A percentile compares a stretch with the other conserved stretches of the same genome.
These are phyloP conservation scores for Nicotiana otophora DNA, from an alignment of 257 asterid genomes.

Conservation along the genomic window DNA sequence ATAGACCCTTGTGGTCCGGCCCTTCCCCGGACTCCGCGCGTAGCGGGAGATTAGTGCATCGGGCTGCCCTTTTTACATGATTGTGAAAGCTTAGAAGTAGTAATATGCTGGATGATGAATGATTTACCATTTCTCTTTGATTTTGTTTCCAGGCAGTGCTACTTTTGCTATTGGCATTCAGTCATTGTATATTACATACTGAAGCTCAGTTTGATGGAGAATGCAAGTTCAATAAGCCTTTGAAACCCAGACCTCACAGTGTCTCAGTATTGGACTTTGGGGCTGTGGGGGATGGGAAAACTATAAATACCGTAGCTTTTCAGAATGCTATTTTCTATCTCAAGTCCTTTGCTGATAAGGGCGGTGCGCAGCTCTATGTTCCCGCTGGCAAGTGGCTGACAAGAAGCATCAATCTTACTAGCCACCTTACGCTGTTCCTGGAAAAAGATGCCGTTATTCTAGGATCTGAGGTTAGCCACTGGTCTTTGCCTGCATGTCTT, in stretches of 20 bases:
- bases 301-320: slow-evolving; percentile 79
- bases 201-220: slow-evolving; percentile 47
- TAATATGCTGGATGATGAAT: background rate
- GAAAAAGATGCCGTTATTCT: slow-evolving; percentile 86
- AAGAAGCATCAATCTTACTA: slow-evolving; percentile 83
- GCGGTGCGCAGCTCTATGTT: slow-evolving; percentile 97
- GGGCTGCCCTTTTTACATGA: too few relatives aligned
- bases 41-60: too few relatives aligned
- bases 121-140: slow-evolving; percentile 10
- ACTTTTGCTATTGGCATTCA: slow-evolving; percentile 49
- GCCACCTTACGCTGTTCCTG: slow-evolving; percentile 91
- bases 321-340: slow-evolving; percentile 97
- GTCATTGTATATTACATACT: slow-evolving; percentile 13
- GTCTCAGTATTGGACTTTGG: slow-evolving; percentile 91
- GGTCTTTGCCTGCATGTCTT: background rate
- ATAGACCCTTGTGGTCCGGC: too few relatives aligned
- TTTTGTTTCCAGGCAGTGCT: slow-evolving; percentile 52
- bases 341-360: slow-evolving; percentile 90
- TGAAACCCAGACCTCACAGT: slow-evolving; percentile 95
- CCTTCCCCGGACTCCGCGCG: too few relatives aligned
- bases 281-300: slow-evolving; percentile 91
- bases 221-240: slow-evolving; percentile 60
- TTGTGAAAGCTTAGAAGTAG: background rate
- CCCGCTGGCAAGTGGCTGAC: slow-evolving; percentile 92
- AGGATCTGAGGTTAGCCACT: slow-evolving; percentile 65